Evolutionary conservation across 441 rosid species (phyloP), one percentile per base, ranked within the genome.

Genomic region (Hura crepitans): DNA sequence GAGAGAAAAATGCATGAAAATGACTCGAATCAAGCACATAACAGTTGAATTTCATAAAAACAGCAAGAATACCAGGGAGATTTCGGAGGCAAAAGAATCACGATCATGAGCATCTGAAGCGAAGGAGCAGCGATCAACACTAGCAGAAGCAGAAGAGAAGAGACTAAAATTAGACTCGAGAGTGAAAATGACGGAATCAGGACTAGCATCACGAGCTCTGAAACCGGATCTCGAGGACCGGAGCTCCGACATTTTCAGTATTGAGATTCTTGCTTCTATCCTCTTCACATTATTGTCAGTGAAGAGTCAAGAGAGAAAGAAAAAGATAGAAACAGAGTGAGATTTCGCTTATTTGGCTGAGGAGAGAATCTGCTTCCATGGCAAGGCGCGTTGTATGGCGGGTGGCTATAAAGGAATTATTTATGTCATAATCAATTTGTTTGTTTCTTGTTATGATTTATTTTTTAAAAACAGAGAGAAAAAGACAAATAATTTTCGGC

Each of bases 71-170:
- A 92, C 97, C 83, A 83, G 75, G 3, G 96, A 87, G 77, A 85
- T 73, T 68, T 82, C 96, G n/a, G 92, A 89, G 72, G 86, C 74
- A 50, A 84, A 69, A 74, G 88, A 85, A 77, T 93, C 91, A 66
- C 69, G 88, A 62, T 87, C 90, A 65, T 73, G 85, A 73, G 89
- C 88, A 61, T 92, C 94, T 65, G 99, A 90, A 30, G 94, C 86
- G 23, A 87, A 85, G 47, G 98, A 93, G 89, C 91, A 91, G 74
- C 91, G 96, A 66, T 87, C 97, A 58, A 88, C 97, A 73, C 96
- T 89, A 18, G 90, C 94, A 66, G 97, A 87, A 72, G 97, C 89
- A 68, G 99, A 92, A 54, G 97, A 86, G 78, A 90, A 90, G 67
- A 87, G 86, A 51, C 97, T 94, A 74, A 89, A 87, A 74, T 86